These are phyloP conservation scores for Paxillus ammoniavirescens DNA, from an alignment of 768 basidiomycete species.

Conservation along the genomic window DNA sequence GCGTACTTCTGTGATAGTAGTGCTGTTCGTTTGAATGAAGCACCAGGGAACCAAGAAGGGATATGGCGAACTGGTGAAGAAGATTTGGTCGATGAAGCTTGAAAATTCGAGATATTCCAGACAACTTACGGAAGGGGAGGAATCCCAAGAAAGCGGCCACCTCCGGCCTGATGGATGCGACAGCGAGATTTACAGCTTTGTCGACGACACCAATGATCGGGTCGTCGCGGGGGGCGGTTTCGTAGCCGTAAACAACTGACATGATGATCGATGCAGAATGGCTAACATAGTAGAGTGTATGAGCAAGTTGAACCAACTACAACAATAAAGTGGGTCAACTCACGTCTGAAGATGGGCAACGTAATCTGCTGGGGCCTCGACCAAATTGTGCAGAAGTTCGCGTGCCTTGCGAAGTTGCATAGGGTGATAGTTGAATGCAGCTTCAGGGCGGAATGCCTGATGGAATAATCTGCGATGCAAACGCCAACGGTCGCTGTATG, in stretches of 20 bases:
- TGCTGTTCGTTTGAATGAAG: conserved; percentile 33
- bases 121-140: conserved; percentile 33
- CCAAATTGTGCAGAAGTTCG: conserved; percentile 25
- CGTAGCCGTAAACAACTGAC: conserved; percentile 32
- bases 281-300: conserved; percentile 5
- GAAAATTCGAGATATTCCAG: neutral
- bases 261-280: conserved; percentile 28
- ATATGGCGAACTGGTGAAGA: conserved; percentile 30
- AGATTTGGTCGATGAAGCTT: neutral
- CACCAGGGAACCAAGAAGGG: conserved; percentile 42
- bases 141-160: conserved; percentile 36
- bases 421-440: conserved; percentile 15
- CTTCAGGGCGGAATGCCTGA: conserved; percentile 25
- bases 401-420: conserved; percentile 25
- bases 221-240: conserved; percentile 22
- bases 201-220: conserved; percentile 26
- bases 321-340: neutral
- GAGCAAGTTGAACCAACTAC: neutral
- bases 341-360: conserved; percentile 25
- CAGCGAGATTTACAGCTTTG: conserved; percentile 21
- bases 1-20: conserved; percentile 18
- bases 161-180: conserved; percentile 23
- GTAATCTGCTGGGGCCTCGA: conserved; percentile 19
- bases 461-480: conserved; percentile 28
- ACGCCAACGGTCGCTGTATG: conserved; percentile 29